These are phyloP conservation scores for Marchantia polymorpha DNA, from an alignment of 225 moss, liverwort and hornwort species.

Conservation along the genomic window DNA sequence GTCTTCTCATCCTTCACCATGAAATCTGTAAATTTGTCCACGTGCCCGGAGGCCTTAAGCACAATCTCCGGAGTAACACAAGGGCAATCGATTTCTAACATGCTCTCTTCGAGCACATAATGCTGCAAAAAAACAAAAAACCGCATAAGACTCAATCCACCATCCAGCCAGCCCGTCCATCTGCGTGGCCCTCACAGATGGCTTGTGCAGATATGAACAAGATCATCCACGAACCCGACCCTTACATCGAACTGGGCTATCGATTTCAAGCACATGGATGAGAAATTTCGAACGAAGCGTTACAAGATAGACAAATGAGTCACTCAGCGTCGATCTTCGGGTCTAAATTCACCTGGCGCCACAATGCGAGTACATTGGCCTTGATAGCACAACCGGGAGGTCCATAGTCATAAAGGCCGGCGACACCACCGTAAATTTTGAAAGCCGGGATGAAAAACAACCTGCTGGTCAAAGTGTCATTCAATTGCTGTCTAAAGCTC, in stretches of 20 bases:
- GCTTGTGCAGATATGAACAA: not conserved
- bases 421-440: constrained; percentile 91
- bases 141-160: not conserved
- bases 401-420: constrained; percentile 87
- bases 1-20: constrained; percentile 92
- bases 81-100: constrained; percentile 89
- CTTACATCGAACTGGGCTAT: too few species aligned
- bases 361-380: constrained; percentile 78
- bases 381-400: constrained; percentile 87
- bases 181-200: too few species aligned
- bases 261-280: too few species aligned
- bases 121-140: constrained; percentile 44
- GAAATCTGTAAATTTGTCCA: constrained; percentile 94
- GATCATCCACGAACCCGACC: not conserved
- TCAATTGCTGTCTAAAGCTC: constrained; percentile 48
- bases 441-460: constrained; percentile 79
- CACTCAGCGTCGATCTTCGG: not conserved
- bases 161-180: too few species aligned
- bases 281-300: too few species aligned
- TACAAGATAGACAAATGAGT: not conserved
- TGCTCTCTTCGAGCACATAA: constrained; percentile 89
- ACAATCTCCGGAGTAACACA: constrained; percentile 90
- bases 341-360: constrained; percentile 64
- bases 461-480: constrained; percentile 53
- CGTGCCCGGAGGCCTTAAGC: constrained; percentile 90